Percentiles rank a stretch among this genome's conserved stretches.
Conservation (phyloP, 805 yeast species). For the Komagataella pseudopastoris region DNA sequence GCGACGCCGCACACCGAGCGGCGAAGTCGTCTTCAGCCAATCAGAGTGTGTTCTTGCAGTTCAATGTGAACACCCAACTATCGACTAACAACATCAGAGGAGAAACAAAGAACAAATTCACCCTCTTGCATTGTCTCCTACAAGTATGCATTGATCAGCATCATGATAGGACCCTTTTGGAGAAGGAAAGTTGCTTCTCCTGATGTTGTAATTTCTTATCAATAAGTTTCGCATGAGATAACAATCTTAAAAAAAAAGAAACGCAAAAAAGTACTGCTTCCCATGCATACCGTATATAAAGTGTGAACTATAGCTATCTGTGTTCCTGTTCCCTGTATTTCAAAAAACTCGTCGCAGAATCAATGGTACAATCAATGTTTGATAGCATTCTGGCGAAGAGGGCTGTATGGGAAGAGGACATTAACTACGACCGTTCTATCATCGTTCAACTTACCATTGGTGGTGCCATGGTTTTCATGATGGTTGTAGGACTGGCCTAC, state of each 20-base stretch:
- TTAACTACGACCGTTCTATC: slow-evolving; percentile 28
- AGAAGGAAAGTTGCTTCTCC: neutral
- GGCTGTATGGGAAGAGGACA: slow-evolving; percentile 12
- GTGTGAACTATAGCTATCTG: neutral
- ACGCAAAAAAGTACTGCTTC: neutral
- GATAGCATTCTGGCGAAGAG: slow-evolving; percentile 5
- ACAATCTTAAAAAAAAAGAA: neutral
- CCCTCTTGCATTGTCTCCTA: neutral
- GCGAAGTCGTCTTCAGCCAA: neutral
- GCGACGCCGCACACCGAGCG: neutral
- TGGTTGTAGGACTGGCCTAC: slow-evolving; percentile 93
- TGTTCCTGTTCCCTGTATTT: neutral
- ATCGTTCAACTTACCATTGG: slow-evolving; percentile 42
- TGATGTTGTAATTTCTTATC: neutral
- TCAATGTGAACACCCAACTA: neutral
- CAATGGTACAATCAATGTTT: neutral
- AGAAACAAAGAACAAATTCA: neutral
- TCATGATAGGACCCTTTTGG: neutral
- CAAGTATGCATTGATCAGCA: neutral
- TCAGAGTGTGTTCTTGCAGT: neutral
- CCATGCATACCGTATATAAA: neutral
- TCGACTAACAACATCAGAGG: neutral
- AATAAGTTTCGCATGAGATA: neutral
- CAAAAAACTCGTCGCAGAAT: neutral
- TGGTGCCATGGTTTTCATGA: slow-evolving; percentile 65